Base-by-base conservation (phyloP, 2,329 filamentous ascomycete genomes). In the Periconia digitata region DNA sequence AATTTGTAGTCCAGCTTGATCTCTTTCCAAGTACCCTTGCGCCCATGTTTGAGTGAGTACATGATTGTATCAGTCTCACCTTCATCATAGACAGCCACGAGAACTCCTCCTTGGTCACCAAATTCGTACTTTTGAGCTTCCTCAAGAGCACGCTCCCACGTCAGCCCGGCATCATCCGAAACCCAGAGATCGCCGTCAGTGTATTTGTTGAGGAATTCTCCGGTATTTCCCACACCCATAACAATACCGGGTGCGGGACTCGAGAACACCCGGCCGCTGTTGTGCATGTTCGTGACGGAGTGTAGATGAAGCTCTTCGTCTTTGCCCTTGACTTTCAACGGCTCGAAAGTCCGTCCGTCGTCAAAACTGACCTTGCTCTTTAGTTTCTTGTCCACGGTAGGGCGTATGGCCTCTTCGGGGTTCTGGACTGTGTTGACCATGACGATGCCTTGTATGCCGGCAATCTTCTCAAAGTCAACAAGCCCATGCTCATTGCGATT, bases 41-140 rank as follows among this genome's bases (percentile, higher is more conserved):
- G 85, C 42, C 95, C 95, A 66, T 97, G 91, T 66, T 99, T 84
- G 21, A 96, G 76, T 1, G 94, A 97, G 71, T 92, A 99, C 52
- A 83, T 79, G 47, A 86, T 76, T 47, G 85, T 74, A 32, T 84
- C 74, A 1, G 86, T 89, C 40, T 77, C 75, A 13, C 73, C 77
- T 41, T 79, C 76, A 60, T 96, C 89, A 53, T 82, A 80, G 32
- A 97, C 78, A 3, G 94, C 94, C 23, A 97, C 80, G 23, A 99
- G 76, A 17, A 99, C 82, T 15, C 91, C 91, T 1, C 94, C 94
- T 57, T 95, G 87, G 60, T 96, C 92, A 44, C 94, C 94, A 69
- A 97, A 95, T 65, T 96, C 92, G 71, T 95, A 99, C 69, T 95
- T 94, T 74, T 97, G 91, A 12, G 92, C 88, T 17, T 90, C 89